phyloP scores from a whole-genome alignment of 768 basidiomycete genomes.

The Xerocomellus dryophilus region DNA sequence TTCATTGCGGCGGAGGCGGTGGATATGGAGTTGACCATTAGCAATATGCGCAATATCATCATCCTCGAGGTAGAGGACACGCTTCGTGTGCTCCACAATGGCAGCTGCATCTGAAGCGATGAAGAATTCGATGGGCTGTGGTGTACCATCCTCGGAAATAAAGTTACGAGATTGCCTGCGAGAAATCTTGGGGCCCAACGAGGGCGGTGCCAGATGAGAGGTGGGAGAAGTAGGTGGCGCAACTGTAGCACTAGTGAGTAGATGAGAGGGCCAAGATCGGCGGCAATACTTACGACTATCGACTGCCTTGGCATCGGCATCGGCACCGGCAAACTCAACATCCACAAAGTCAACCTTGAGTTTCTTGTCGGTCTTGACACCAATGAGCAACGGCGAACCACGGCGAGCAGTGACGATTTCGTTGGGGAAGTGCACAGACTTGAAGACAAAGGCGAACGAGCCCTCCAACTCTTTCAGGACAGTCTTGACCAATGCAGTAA shows the following conservation, averaged over 20 bases:
- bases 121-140: constrained; percentile 99
- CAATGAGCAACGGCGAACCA: constrained; percentile 93
- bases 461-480: constrained; percentile 98
- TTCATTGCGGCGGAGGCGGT: constrained; percentile 91
- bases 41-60: constrained; percentile 98
- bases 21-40: constrained; percentile 97
- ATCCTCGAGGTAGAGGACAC: constrained; percentile 97
- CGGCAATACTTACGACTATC: constrained; percentile 39
- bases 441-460: constrained; percentile 99
- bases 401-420: constrained; percentile 95
- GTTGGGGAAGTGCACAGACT: constrained; percentile 92
- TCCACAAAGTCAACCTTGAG: constrained; percentile 99
- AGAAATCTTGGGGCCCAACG: constrained; percentile 71
- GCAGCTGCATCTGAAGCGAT: constrained; percentile 97
- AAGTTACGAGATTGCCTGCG: constrained; percentile 96
- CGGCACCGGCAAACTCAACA: constrained; percentile 86
- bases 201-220: constrained; percentile 60
- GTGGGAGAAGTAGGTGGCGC: constrained; percentile 52
- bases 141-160: constrained; percentile 97
- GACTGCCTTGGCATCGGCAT: constrained; percentile 46
- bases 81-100: constrained; percentile 97
- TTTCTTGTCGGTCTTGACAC: constrained; percentile 99
- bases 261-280: background rate
- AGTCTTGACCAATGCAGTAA: constrained; percentile 90
- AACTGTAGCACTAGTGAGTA: constrained; percentile 25